These are phyloP conservation scores for Penicillium sp. DNA, from an alignment of 2,329 filamentous ascomycete genomes.

Conservation along the genomic window DNA sequence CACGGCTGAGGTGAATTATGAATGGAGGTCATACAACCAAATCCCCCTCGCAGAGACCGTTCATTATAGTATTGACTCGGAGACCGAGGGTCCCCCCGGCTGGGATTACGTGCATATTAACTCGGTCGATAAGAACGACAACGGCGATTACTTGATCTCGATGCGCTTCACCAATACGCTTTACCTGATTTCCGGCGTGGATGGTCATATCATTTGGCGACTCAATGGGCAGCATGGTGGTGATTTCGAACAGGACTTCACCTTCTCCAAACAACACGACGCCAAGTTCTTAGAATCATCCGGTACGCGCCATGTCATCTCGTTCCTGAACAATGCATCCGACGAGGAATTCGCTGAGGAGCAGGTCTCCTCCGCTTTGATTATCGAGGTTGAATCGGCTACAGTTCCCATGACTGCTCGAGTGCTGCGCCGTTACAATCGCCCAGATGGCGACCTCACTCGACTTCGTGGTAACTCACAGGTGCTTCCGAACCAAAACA, in stretches of 20 bases:
- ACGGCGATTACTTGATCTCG: constrained; percentile 49
- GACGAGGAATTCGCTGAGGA: constrained; percentile 39
- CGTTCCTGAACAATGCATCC: constrained; percentile 43
- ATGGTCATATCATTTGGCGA: constrained; percentile 47
- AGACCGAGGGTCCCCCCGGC: constrained; percentile 29
- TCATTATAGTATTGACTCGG: constrained; percentile 26
- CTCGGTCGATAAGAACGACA: constrained; percentile 45
- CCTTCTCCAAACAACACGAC: constrained; percentile 48
- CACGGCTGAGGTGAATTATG: constrained; percentile 39
- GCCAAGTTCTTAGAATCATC: constrained; percentile 40
- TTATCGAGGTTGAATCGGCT: constrained; percentile 39
- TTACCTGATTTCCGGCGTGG: constrained; percentile 44
- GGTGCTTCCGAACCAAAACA: constrained; percentile 42
- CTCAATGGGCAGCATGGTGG: constrained; percentile 40
- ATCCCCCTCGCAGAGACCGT: constrained; percentile 35
- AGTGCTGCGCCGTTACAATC: constrained; percentile 36
- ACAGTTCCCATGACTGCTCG: constrained; percentile 36
- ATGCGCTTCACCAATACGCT: constrained; percentile 47
- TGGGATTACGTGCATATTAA: constrained; percentile 50
- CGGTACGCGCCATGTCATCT: constrained; percentile 40
- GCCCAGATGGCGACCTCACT: constrained; percentile 41
- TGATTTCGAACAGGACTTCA: constrained; percentile 41
- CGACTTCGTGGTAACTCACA: constrained; percentile 45
- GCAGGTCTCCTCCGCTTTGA: constrained; percentile 36
- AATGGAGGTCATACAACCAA: constrained; percentile 43